Base-by-base conservation (phyloP, 768 basidiomycete species). In the Hypholoma fasciculare region DNA sequence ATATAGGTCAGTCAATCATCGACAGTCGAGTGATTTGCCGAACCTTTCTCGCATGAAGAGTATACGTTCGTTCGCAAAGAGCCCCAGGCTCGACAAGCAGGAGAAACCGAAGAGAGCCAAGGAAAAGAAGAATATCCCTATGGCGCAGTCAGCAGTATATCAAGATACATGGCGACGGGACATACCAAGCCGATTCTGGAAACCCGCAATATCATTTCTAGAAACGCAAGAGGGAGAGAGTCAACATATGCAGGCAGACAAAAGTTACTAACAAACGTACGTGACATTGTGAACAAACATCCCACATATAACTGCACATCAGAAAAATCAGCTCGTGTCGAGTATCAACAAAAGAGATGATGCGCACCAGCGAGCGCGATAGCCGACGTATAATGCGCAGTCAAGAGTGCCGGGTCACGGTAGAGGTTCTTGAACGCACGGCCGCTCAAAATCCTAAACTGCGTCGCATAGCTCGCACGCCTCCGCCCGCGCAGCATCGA, bases 401-500 rank as follows among this genome's bases (percentile, higher is more conserved):
- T 82, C 78, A 99, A 80, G 55, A 99, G 72, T 49, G 95, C 89
- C 0, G 96, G 96, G 67, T 99, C 94, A 23, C 96, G 81, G 71
- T 99, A 98, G 59, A 99, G 73, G 68, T 98, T 98, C 83, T 98
- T 98, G 82, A 99, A 98, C 19, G 96, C 95, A 57, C 97, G 76
- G 23, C 96, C 96, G 69, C 94, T 97, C 69, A 99, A 74, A 56
- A 98, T 96, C 69, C 84, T 83, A 68, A 99, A 98, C 76, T 99
- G 97, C 16, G 90, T 96, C 43, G 78, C 79, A 84, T 88, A 94
- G 61, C 83, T 89, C 7, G 96, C 97, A 55, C 94, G 82, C 72
- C 89, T 86, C 64, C 87, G 76, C 14, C 89, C 89, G 51, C 88
- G 73, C 67, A 94, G 71, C 58, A 91, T 65, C 51, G 79, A 74